Percentiles rank a stretch among this genome's conserved stretches.
phyloP scores from a whole-genome alignment of 805 yeast species.

The Zygotorulaspora florentina region DNA sequence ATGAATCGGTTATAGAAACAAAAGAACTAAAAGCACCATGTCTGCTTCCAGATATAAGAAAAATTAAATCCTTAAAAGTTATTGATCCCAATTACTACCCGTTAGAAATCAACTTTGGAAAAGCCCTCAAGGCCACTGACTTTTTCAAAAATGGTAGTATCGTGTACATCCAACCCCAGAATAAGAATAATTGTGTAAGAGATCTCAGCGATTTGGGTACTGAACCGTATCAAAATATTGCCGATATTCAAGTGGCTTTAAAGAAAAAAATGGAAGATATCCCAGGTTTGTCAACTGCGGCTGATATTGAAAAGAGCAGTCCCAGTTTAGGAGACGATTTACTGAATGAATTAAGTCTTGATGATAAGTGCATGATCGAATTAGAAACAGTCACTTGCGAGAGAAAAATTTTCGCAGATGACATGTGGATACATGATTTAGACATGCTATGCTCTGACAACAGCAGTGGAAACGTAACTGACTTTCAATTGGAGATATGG shows the following conservation, averaged over 20 bases:
- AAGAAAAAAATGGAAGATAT: conserved; percentile 10
- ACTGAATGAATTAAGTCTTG: conserved; percentile 7
- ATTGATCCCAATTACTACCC: conserved; percentile 49
- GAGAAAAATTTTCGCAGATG: conserved; percentile 2
- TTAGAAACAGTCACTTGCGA: conserved; percentile 6
- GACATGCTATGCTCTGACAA: conserved; percentile 26
- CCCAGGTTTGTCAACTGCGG: too few species aligned
- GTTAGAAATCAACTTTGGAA: conserved; percentile 39
- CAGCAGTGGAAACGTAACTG: conserved; percentile 20
- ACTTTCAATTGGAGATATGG: conserved; percentile 30
- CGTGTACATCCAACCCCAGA: conserved; percentile 23
- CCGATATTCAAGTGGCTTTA: conserved; percentile 14
- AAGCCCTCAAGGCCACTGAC: conserved; percentile 22
- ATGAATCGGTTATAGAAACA: conserved; percentile 43
- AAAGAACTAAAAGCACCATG: conserved; percentile 52
- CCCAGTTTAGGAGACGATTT: neutral
- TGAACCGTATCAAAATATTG: conserved; percentile 1
- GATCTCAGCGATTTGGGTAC: neutral
- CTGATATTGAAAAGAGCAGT: neutral
- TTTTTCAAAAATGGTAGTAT: conserved; percentile 30
- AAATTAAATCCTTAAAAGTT: conserved; percentile 47
- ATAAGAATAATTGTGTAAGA: neutral
- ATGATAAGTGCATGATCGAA: conserved; percentile 20
- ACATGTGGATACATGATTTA: conserved; percentile 13
- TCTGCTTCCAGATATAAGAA: conserved; percentile 56